Base-by-base conservation (phyloP, 2,329 filamentous ascomycete species). In the Aschersonia sp. region DNA sequence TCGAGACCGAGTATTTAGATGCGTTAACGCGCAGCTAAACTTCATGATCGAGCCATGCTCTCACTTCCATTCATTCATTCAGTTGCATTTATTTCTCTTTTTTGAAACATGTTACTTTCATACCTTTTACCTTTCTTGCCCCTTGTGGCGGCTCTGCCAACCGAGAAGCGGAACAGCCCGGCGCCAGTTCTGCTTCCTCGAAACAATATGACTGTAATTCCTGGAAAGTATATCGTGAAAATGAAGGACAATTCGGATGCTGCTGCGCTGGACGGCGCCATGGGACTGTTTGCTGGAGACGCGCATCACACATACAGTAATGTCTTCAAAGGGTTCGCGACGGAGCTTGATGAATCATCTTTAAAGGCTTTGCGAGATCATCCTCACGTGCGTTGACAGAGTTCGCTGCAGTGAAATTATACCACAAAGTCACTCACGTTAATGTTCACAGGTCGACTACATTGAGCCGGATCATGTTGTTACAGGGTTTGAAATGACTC, bases 391-490 rank as follows among this genome's bases (percentile, higher is more conserved):
- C 48, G 43, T 9, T 20, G 20, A 20, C 20, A 20, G 20, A 20
- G 20, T 20, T 20, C 20, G 20, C 20, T 20, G 20, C 20, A 20
- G 20, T 20, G 20, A 20, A 20, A 20, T 20, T 20, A 2, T 20
- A 2, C 20, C 20, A 20, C 20, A 20, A 20, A 20, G 20, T 20
- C 20, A 20, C 20, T 20, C 20, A 20, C 20, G 20, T 20, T 20
- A 20, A 20, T 20, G 4, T 1, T n/a, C 9, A 5, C 5, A 57
- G 53, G 63, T 67, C 31, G 59, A 60, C 2, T 67, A 62, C 48
- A 55, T 68, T n/a, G 64, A 68, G 53, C 59, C 58, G 43, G 65
- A 70, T 44, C 56, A 54, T 40, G 47, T 58, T 9, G 48, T 46
- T n/a, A 28, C 31, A 4, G 35, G 31, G 40, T 46, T 30, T 12